Base-by-base conservation (phyloP, 2,329 filamentous ascomycete species). In the Fusarium verrucosum region DNA sequence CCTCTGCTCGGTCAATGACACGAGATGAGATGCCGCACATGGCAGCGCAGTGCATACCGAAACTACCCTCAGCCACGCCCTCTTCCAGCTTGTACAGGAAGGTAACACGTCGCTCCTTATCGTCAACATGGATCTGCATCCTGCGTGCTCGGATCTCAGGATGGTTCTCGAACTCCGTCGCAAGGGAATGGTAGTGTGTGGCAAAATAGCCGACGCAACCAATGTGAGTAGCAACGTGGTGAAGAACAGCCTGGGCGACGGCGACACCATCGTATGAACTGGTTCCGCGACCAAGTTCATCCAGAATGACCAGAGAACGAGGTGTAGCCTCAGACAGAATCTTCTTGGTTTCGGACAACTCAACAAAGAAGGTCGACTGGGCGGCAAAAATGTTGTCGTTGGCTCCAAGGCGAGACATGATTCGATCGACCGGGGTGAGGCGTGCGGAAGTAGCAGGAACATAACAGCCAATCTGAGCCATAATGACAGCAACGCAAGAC, bases 331-430 rank as follows among this genome's bases (percentile, higher is more conserved):
- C 95, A 1, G 92, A 88, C 1, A 99, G 84, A 46, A 99, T 99
- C 83, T 98, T 98, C 81, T 98, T 97, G 0, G 95, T 99, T 76
- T 99, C 95, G 0, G 93, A 94, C 3, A 99, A 82, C 78, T 99
- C 95, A 25, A 99, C 94, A 73, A 99, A 98, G 82, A 99, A 99
- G 4, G 95, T 99, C 14, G 92, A 96, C 77, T 99, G 95, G 1
- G 94, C 92, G 2, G 94, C 95, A 74, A 99, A 98, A 71, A 99
- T 99, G 77, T 98, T 98, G 86, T 99, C 95, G 73, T 98, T 97
- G 43, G 95, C 95, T 10, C 95, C 95, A 0, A 99, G 87, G 41
- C 95, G 92, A 10, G 94, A 98, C 95, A 99, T 99, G 81, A 99
- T 98, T 51, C 95, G 92, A 75, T 99, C 95, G 4, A 96, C 88